phyloP scores from a whole-genome alignment of 768 basidiomycete genomes.

The Amanita fuliginea region DNA sequence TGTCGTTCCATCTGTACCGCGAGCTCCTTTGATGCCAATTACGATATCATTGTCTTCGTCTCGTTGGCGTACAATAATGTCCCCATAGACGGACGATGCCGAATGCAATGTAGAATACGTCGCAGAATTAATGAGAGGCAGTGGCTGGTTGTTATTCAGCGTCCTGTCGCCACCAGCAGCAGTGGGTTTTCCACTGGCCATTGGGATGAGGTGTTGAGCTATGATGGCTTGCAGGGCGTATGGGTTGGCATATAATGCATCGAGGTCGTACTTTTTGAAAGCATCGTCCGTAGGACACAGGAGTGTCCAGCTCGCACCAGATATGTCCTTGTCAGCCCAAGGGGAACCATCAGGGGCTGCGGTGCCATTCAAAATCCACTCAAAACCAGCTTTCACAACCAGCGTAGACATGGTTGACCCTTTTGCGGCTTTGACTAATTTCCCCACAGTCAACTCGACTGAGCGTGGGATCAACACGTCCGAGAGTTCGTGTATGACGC shows the following conservation, averaged over 20 bases:
- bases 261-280: constrained; percentile 81
- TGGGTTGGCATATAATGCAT: constrained; percentile 48
- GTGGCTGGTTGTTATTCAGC: constrained; percentile 60
- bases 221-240: constrained; percentile 49
- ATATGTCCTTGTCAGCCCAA: constrained; percentile 44
- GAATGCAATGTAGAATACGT: constrained; percentile 77
- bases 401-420: constrained; percentile 83
- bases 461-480: constrained; percentile 81
- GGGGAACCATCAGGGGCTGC: constrained; percentile 59
- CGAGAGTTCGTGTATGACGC: constrained; percentile 83
- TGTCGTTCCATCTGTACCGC: constrained; percentile 47
- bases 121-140: constrained; percentile 58
- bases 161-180: constrained; percentile 11
- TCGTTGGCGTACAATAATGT: constrained; percentile 62
- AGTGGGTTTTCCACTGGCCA: constrained; percentile 15
- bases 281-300: constrained; percentile 89
- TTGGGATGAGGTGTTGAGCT: constrained; percentile 66
- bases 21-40: constrained; percentile 64
- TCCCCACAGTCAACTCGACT: constrained; percentile 79
- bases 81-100: constrained; percentile 55
- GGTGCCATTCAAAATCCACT: constrained; percentile 86
- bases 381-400: constrained; percentile 74
- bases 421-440: constrained; percentile 82
- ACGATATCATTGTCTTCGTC: constrained; percentile 44
- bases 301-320: constrained; percentile 67